Evolutionary conservation across 257 asterid genomes (phyloP).

Genomic region (Nemophila menziesii): DNA sequence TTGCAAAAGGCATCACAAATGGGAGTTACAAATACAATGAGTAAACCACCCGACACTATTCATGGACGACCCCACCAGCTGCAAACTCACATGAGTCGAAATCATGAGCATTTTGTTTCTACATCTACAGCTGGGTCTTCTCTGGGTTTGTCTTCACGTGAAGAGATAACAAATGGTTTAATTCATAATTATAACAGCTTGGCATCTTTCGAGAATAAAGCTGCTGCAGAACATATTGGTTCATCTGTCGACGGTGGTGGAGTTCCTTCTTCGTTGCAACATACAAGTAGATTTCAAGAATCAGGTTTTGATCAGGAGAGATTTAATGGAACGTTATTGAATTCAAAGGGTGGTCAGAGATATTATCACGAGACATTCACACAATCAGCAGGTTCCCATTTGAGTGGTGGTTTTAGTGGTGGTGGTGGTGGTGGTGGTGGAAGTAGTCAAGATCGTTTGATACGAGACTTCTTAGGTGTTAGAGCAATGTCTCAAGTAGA

Average conservation of each 20-base stretch:
- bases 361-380: slow-evolving; percentile 12
- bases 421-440: slow-evolving; percentile 9
- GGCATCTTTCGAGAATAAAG: slow-evolving; percentile 11
- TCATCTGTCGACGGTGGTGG: not conserved
- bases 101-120: slow-evolving; percentile 11
- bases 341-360: slow-evolving; percentile 1
- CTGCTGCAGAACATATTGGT: slow-evolving; percentile 20
- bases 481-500: slow-evolving; percentile 37
- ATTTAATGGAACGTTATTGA: not conserved
- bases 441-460: slow-evolving; percentile 25
- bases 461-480: slow-evolving; percentile 51
- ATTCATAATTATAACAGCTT: slow-evolving; percentile 5
- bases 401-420: slow-evolving; percentile 1
- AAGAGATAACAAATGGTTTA: slow-evolving; percentile 18
- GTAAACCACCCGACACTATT: slow-evolving; percentile 8
- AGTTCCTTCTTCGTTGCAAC: not conserved
- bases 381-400: not conserved
- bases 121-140: slow-evolving; percentile 24
- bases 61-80: slow-evolving; percentile 22
- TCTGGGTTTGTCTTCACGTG: slow-evolving; percentile 32
- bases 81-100: slow-evolving; percentile 29
- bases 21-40: slow-evolving; percentile 51
- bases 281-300: not conserved
- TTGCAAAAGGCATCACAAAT: slow-evolving; percentile 60
- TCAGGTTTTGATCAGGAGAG: not conserved